Percentiles rank a stretch among this genome's conserved stretches.
phyloP scores from a whole-genome alignment of 371 early-diverging fungal species.

The Mortierella sp. region DNA sequence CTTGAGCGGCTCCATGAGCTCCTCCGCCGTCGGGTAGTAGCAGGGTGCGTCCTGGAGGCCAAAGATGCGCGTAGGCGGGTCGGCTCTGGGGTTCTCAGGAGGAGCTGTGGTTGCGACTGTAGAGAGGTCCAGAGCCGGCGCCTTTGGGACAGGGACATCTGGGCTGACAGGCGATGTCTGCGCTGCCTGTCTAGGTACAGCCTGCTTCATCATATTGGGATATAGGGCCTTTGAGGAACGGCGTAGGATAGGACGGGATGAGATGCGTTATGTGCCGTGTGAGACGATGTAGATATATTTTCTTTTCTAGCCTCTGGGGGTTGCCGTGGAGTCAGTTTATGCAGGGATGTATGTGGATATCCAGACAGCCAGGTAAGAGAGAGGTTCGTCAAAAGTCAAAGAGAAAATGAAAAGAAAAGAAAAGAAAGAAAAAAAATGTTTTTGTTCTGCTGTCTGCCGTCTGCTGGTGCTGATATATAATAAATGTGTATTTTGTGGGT shows the following conservation, averaged over 20 bases:
- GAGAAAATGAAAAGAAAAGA: conserved; percentile 7
- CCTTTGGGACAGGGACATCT: conserved; percentile 29
- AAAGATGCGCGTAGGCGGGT: conserved; percentile 64
- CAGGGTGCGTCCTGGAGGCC: conserved; percentile 80
- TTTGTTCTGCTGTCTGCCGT: too few species aligned
- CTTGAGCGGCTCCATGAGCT: conserved; percentile 86
- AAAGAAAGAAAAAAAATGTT: conserved; percentile 13
- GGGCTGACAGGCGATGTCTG: conserved; percentile 14
- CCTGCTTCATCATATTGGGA: conserved; percentile 57
- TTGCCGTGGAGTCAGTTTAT: background rate
- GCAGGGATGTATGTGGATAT: background rate
- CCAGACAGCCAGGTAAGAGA: conserved; percentile 1
- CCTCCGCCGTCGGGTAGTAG: conserved; percentile 85
- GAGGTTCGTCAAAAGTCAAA: conserved; percentile 9
- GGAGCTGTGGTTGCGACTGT: conserved; percentile 52
- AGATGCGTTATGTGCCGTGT: conserved; percentile 29
- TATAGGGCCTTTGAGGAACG: conserved; percentile 20
- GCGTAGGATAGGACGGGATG: conserved; percentile 36
- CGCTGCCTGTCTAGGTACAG: conserved; percentile 37
- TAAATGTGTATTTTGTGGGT: background rate
- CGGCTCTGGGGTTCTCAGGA: conserved; percentile 51
- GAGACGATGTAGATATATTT: too few species aligned
- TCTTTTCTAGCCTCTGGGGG: too few species aligned
- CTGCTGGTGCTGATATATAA: conserved; percentile 4
- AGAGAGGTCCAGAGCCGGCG: conserved; percentile 51